Base-by-base conservation (phyloP, 2,329 filamentous ascomycete genomes). In the Thielaviopsis populi region DNA sequence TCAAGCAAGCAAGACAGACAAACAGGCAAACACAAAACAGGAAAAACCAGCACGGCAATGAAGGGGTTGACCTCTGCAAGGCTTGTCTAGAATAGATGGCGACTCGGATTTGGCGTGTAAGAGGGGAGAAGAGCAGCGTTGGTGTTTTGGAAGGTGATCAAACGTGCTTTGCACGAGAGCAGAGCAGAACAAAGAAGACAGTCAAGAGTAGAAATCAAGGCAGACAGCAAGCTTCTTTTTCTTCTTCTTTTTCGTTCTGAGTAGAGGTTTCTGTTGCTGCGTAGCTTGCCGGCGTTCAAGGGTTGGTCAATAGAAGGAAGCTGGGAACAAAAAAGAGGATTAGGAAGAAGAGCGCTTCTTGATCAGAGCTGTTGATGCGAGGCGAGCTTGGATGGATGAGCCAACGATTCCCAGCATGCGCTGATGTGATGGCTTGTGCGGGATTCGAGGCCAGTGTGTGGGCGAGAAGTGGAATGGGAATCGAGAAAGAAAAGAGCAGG, bases 381-480 rank as follows among this genome's bases (percentile, higher is more conserved):
- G 30, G 41, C 41, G 17, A 46, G 41, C 41, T 22, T 33, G 41
- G 59, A 61, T 61, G 48, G 33, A 61, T 42, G 59, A 61, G 59
- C 41, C 40, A 61, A 61, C 30, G 48, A 46, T 33, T 30, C 24
- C 53, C 53, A 37, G 53, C 30, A 56, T 56, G 53, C 53, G 53
- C 53, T 33, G 53, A 56, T 56, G 53, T 30, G 53, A 56, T 56
- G 53, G 53, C 53, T 56, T 56, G 53, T 56, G 53, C 53, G 53
- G 27, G 17, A 37, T 56, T 56, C 53, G 53, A 56, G 53, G 53
- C 53, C 53, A 56, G 53, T 33, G 15, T 17, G 27, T 27, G 22
- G 10, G 46, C 24, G 46, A 27, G 46, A 37, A 42, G 37, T 43
- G 15, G 33, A 24, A 60, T 11, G 43, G n/a, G 43, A 43, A 13